Evolutionary conservation across 768 basidiomycete species (phyloP).

Genomic region (Gloeophyllum trabeum): DNA sequence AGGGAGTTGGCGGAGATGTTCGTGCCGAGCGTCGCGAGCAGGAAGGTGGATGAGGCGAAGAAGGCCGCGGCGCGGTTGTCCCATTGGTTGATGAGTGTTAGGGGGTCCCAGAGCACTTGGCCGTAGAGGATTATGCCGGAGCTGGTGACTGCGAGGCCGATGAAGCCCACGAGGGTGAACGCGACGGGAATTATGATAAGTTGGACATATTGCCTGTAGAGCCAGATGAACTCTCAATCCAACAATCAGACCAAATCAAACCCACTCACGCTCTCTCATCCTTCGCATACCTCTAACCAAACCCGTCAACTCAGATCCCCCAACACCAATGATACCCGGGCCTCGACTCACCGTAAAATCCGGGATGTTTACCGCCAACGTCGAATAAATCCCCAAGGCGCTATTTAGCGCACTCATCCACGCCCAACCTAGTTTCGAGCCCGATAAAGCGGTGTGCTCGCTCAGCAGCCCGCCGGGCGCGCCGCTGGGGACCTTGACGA

Average conservation of each 20-base stretch:
- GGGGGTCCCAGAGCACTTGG: constrained; percentile 59
- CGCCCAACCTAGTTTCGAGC: constrained; percentile 54
- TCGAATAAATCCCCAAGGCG: constrained; percentile 64
- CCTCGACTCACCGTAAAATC: constrained; percentile 57
- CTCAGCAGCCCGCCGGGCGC: constrained; percentile 40
- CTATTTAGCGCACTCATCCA: constrained; percentile 74
- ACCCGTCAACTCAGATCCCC: neutral
- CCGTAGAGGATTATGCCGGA: constrained; percentile 69
- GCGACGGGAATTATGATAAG: constrained; percentile 63
- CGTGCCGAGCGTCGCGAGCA: constrained; percentile 58
- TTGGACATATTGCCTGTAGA: constrained; percentile 58
- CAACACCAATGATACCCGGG: neutral
- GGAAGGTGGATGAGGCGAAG: constrained; percentile 69
- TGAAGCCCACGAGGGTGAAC: constrained; percentile 69
- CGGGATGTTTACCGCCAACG: constrained; percentile 69
- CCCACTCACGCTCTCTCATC: constrained; percentile 43
- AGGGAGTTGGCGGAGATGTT: constrained; percentile 75
- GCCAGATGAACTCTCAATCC: neutral
- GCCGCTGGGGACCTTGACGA: constrained; percentile 49
- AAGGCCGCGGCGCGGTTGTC: constrained; percentile 80
- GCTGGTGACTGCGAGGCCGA: constrained; percentile 73
- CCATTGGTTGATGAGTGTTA: constrained; percentile 68
- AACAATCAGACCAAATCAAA: neutral
- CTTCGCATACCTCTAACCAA: constrained; percentile 56
- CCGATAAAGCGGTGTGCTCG: constrained; percentile 37